These are phyloP conservation scores for Diaporthe humulicola DNA, from an alignment of 2,329 filamentous ascomycete genomes.

Conservation along the genomic window DNA sequence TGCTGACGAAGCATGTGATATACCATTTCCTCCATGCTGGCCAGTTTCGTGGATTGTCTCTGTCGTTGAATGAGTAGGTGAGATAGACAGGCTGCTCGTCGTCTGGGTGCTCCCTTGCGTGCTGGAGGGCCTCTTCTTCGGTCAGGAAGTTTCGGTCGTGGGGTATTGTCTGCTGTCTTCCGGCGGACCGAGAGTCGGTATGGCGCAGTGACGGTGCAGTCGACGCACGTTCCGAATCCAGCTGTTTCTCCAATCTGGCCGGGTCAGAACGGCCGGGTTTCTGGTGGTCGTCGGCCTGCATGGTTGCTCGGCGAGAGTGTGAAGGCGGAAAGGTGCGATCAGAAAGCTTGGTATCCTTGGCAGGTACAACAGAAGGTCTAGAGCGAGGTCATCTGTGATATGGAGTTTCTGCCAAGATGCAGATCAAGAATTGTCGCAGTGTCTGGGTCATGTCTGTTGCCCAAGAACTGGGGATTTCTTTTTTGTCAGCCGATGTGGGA, in stretches of 20 bases:
- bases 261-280: background rate
- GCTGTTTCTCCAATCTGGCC: conserved; percentile 7
- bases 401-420: background rate
- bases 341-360: conserved; percentile 22
- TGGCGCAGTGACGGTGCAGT: background rate
- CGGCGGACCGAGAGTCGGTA: background rate
- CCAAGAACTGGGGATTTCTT: background rate
- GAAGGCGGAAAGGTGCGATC: background rate
- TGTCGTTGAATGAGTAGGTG: conserved; percentile 10
- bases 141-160: background rate
- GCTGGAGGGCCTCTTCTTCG: conserved; percentile 20
- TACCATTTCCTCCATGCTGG: conserved; percentile 29
- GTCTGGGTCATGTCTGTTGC: background rate
- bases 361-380: background rate
- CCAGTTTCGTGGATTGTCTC: conserved; percentile 35
- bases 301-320: background rate
- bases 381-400: background rate
- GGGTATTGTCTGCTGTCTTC: background rate
- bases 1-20: conserved; percentile 34
- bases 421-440: background rate
- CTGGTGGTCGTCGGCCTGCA: background rate
- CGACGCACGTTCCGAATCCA: conserved; percentile 5
- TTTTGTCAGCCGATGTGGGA: background rate
- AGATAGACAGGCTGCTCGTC: conserved; percentile 24
- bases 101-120: conserved; percentile 18